Percentiles rank a stretch among this genome's conserved stretches.
Conservation (phyloP, 768 basidiomycete species). For the Tremella mesenterica region DNA sequence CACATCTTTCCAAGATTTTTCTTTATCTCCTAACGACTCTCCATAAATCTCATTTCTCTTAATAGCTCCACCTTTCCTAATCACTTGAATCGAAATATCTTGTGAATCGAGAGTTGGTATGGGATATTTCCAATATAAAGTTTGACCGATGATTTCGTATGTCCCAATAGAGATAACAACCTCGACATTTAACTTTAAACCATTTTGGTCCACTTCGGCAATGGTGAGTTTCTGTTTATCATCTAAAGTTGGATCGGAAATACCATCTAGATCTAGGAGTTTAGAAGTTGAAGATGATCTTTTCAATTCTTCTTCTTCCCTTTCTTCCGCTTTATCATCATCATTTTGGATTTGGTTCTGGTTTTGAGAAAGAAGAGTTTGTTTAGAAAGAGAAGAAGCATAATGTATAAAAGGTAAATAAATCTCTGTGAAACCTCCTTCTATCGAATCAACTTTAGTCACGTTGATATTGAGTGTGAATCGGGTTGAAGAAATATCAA, state of each 20-base stretch:
- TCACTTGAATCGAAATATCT: constrained; percentile 48
- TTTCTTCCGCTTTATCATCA: background rate
- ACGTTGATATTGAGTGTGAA: constrained; percentile 67
- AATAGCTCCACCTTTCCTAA: constrained; percentile 48
- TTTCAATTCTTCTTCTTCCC: background rate
- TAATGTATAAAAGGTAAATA: constrained; percentile 87
- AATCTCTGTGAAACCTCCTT: constrained; percentile 68
- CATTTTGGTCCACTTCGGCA: background rate
- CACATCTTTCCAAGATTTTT: constrained; percentile 34
- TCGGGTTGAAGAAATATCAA: constrained; percentile 62
- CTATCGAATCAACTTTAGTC: constrained; percentile 31
- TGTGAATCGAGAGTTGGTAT: constrained; percentile 38
- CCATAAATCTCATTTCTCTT: constrained; percentile 17
- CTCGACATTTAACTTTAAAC: constrained; percentile 24
- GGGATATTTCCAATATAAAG: constrained; percentile 52
- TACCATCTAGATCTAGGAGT: background rate
- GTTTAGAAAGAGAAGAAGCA: constrained; percentile 17
- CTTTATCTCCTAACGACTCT: constrained; percentile 13
- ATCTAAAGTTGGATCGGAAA: background rate
- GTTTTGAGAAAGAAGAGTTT: constrained; percentile 3
- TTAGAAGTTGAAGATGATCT: background rate
- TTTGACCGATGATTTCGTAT: constrained; percentile 51
- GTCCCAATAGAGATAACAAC: constrained; percentile 49
- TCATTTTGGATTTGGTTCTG: background rate
- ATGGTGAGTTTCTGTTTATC: too few relatives aligned